Base-by-base conservation (phyloP, 1,284 basidiomycete genomes). In the Ustilago loliicola region DNA sequence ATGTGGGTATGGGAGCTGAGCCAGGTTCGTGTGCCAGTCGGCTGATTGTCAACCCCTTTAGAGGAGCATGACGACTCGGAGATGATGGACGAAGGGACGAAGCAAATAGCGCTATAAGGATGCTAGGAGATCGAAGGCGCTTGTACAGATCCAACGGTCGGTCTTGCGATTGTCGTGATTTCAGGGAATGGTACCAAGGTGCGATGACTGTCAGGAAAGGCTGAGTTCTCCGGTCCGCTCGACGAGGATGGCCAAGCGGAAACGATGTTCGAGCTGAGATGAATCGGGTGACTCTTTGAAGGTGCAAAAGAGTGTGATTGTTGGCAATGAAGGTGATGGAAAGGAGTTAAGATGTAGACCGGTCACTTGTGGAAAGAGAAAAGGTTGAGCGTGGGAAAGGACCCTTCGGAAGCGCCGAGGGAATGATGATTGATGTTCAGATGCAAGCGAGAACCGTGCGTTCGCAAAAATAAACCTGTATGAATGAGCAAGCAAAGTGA, bases 31-130 rank as follows among this genome's bases (percentile, higher is more conserved):
- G 30, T 53, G 51, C 51, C 51, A 34, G n/a, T n/a, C 17, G 17
- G n/a, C 51, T 53, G 10, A n/a, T 34, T 6, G 5, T 19, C 19
- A 30, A 6, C 23, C 5, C 30, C 13, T 53, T 23, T 21, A 53
- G 23, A 53, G 5, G 25, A n/a, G 51, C 51, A 53, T 45, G 36
- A 25, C 36, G 55, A 42, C 21, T 36, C 23, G 55, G 17, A 32
- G 45, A 48, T 21, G 4, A 15, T 17, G 50, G 11, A 25, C 27
- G 32, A n/a, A n/a, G n/a, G n/a, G n/a, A n/a, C n/a, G n/a, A n/a
- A n/a, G 32, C 32, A 34, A 11, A 34, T 11, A 11, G 32, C 32
- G 32, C 32, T 34, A 34, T 34, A 11, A 34, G 13, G 23, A n/a
- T 10, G 40, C 23, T 21, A 47, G n/a, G 7, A 2, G 45, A 47